Base-by-base conservation (phyloP, 305 asterid species). In the Caryopteris hybrid region DNA sequence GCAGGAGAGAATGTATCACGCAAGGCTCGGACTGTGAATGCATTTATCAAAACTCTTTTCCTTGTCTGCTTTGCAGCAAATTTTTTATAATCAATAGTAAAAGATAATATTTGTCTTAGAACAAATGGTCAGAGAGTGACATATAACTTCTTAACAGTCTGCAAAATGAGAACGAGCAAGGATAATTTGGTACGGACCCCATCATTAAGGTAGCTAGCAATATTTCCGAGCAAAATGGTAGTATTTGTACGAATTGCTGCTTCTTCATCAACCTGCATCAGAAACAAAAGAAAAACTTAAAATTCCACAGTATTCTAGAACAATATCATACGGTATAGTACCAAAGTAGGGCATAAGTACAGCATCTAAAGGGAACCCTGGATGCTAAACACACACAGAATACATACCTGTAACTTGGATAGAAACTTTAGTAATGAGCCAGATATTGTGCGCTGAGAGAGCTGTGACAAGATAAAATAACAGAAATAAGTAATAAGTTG, bases 191-290 rank as follows among this genome's bases (percentile, higher is more conserved):
- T 34, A 84, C 96, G 66, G 66, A 95, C 98, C 97, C 99, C 99
- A 16, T 95, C 99, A 63, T 92, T 91, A 63, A 95, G 98, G 87
- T 89, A 62, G 74, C 91, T 80, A 38, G 98, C 97, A 78, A 95
- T 95, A 77, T 95, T 95, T 76, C 99, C 99, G 64, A 95, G 98
- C 80, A 95, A 78, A 77, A 91, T 95, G 66, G 99, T 95, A 54
- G 99, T 95, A 77, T 91, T 95, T 70, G 99, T 95, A 75, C 99
- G 86, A 73, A 95, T 95, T 45, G 96, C 98, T 14, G 99, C 92
- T 78, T 95, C 99, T 78, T 95, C 99, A 74, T 95, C 99, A 74
- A 95, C 95, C 99, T 95, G 70, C 66, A 80, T 61, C 68, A 67
- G 55, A 71, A 18, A 75, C 63, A 60, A 41, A 74, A 64, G 45